Base-by-base conservation (phyloP, 768 basidiomycete genomes). In the Artomyces pyxidatus region DNA sequence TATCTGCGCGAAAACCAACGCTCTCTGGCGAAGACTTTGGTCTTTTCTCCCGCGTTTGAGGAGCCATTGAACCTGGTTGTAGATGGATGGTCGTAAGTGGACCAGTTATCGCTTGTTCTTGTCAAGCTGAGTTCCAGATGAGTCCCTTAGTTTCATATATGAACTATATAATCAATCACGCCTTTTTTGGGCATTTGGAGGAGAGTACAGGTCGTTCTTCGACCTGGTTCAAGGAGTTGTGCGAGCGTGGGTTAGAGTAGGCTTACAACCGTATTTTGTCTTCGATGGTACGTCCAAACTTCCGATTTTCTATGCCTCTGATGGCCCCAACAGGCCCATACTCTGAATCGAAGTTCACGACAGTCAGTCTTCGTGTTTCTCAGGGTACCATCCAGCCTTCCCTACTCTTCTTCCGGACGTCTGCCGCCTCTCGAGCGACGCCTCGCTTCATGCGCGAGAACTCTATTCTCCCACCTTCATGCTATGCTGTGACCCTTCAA, bases 71-170 rank as follows among this genome's bases (percentile, higher is more conserved):
- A 73, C 17, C 69, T 77, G 27, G 68, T 89, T 51, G 82, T 92
- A 8, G 88, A 92, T 67, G 88, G 78, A 39, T 88, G 83, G 86
- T 89, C 88, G 88, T 91, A 63, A 81, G 88, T 81, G 39, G 37
- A 42, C 35, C 48, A 29, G 7, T 51, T 52, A 25, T 19, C 43
- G 47, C 26, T 39, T 42, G 45, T 49, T 27, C 27, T 42, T 28
- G 6, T n/a, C n/a, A 53, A 50, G 50, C 41, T 26, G 25, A 26
- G 17, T 37, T 26, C 14, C 14, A 3, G 10, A 25, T 16, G 28
- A 37, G 45, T 30, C 45, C 25, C 37, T 21, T 21, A 91, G 88
- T 30, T 88, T 92, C 65, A 85, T 91, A 52, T 90, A 82, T 61
- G 73, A 77, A 54, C 49, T 90, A 19, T 72, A 85, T 51, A 65